Base-by-base conservation (phyloP, 177 flowering plant genomes). In the Vitis hybrid region DNA sequence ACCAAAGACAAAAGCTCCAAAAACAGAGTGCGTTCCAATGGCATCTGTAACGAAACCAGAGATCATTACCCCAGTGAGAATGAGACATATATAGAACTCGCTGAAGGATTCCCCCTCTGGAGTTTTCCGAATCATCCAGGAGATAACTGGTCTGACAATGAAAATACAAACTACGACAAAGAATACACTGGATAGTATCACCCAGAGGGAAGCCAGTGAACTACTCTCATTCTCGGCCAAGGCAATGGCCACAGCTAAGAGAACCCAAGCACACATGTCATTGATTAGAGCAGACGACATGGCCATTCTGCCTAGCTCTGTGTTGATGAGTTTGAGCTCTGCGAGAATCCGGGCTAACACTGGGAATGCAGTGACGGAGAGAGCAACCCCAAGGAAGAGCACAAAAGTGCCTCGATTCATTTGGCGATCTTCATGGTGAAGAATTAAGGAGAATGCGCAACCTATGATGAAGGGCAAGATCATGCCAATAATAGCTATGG, bases 361-460 rank as follows among this genome's bases (percentile, higher is more conserved):
- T 1, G 90, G 87, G 73, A 85, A 88, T 1, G 89, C 85, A 2
- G 93, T 89, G 70, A 87, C 81, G 0, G 93, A 81, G 40, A 88
- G 73, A 27, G 88, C 82, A 2, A 83, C 82, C 2, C 87, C 87
- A 12, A 85, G 74, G 80, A 86, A 87, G 70, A 88, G 83, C n/a
- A 86, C 61, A 68, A 64, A 82, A 1, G 85, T 78, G 46, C 75
- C 75, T 24, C 74, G 81, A 19, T 57, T 68, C 21, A 57, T 11
- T 4, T 2, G 16, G 1, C 66, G 18, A 4, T 50, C 4, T 3
- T n/a, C 11, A 1, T 18, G 50, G 12, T 46, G 65, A 8, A 79
- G 24, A 9, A 78, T 6, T 76, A 72, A 77, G 40, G 82, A 78
- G 72, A 77, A 79, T 7, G 64, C 32, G 16, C 68, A 64, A 11